Base-by-base conservation (phyloP, 805 yeast species). In the Grigorovia humatica region DNA sequence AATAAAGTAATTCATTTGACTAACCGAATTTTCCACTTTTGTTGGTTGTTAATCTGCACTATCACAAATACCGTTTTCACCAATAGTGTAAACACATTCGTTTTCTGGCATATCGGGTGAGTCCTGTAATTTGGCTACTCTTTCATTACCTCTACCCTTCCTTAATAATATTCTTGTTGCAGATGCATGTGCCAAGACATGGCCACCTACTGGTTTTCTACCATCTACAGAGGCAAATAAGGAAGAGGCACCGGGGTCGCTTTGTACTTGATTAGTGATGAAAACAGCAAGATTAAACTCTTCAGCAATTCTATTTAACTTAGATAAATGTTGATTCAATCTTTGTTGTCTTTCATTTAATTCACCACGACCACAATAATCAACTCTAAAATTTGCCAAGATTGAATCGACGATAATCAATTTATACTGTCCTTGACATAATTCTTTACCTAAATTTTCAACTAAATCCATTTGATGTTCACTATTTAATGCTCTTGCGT, bases 121-220 rank as follows among this genome's bases (percentile, higher is more conserved):
- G 60, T 85, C 91, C 65, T 83, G 84, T 50, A 85, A 74, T 65
- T 84, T 85, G 45, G 89, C 88, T 32, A 85, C 87, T 68, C 90
- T 75, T 58, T 85, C 88, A 54, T 85, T 90, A 6, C 83, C 90
- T 58, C 88, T 75, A 29, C 90, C 91, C 63, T 85, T 85, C 58
- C 87, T 77, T 56, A 85, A 74, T 19, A 84, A 70, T 41, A 85
- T 77, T 66, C 93, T 73, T 0, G 93, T 85, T 11, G 89, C 88
- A 15, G 88, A 82, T 5, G 88, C 85, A 69, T 84, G 90, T 1
- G 89, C 91, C 57, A 85, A 72, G 53, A 85, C 85, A 64, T 85
- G 89, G 1, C 93, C 93, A 20, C 93, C 91, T 56, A 85, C 82
- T 1, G 93, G 91, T 65, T 85, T 85, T 59, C 88, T 78, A 7